Evolutionary conservation across 305 asterid genomes (phyloP), one percentile per base, ranked within the genome.

Genomic region (Euphrasia arctica): DNA sequence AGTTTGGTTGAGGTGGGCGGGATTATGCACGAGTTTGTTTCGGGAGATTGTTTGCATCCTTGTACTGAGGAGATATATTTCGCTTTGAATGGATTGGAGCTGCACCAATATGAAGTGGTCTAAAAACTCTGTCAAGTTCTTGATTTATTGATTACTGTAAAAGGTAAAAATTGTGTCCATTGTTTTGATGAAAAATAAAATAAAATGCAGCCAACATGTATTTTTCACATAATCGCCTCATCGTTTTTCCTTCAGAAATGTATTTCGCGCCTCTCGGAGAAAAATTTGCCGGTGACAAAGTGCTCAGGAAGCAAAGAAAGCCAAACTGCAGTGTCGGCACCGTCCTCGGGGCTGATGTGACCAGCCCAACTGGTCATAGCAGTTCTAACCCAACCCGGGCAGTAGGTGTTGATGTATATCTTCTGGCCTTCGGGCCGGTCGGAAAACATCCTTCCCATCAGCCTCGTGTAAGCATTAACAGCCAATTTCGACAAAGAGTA

Each of bases 321-420:
- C 98, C 98, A 92, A 39, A 92, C 94, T 5, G 85, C 98, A 18
- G 98, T 92, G 45, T 92, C 98, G 5, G 97, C 98, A 28, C 96
- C 98, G 0, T 90, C 97, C 76, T 85, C 96, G 0, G 93, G 91
- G 71, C 84, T 70, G 28, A 77, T 65, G 72, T 87, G 88, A 2
- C 98, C 98, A 0, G 86, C 88, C 98, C 98, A 90, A 1, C 90
- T 86, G 0, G 97, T 92, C 98, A 92, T 92, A 1, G 89, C 96
- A 7, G 98, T 92, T 71, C 79, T 87, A 64, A 92, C 97, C 95
- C 97, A 90, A 9, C 98, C 97, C 1, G 98, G 98, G 29, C 97
- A 92, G 75, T 83, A 92, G 81, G 90, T 80, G 51, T 87, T 92
- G 54, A 92, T 77, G 32, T 72, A 80, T 58, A 92, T 84, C 82